phyloP scores from a whole-genome alignment of 768 basidiomycete genomes.

The Mycena olivaceomarginata region DNA sequence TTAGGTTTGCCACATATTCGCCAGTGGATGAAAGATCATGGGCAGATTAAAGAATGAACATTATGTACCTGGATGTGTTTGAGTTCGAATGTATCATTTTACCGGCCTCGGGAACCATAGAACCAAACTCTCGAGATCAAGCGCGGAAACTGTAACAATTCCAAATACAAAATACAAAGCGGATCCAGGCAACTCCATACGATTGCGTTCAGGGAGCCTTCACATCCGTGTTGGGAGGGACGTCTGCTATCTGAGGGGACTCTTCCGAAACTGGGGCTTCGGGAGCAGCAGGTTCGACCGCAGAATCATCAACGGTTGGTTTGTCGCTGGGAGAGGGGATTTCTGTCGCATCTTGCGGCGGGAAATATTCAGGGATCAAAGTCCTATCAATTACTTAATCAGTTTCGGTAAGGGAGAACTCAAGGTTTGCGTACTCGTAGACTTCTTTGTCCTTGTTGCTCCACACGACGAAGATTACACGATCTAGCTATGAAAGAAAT shows the following conservation, averaged over 20 bases:
- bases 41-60: constrained; percentile 38
- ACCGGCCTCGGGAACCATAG: too few relatives aligned
- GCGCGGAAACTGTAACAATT: neutral
- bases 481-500: constrained; percentile 69
- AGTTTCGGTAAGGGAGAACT: constrained; percentile 23
- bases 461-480: constrained; percentile 87
- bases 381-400: constrained; percentile 48
- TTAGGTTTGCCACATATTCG: constrained; percentile 34
- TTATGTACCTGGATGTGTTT: neutral
- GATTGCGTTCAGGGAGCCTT: constrained; percentile 3
- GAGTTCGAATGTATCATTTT: neutral
- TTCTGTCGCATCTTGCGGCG: constrained; percentile 49
- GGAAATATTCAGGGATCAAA: constrained; percentile 82
- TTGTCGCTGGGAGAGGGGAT: constrained; percentile 1
- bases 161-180: constrained; percentile 15
- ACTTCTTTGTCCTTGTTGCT: constrained; percentile 76
- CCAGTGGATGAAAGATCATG: constrained; percentile 34
- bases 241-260: constrained; percentile 20
- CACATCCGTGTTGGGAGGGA: neutral
- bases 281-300: neutral
- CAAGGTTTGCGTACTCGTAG: constrained; percentile 73
- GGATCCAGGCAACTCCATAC: neutral
- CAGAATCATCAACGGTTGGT: constrained; percentile 7
- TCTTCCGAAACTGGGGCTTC: constrained; percentile 17
- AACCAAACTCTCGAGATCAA: too few relatives aligned